Evolutionary conservation across 352 stramenopile genomes (phyloP), one percentile per base, ranked within the genome.

Genomic region (Pythium aristosporum): DNA sequence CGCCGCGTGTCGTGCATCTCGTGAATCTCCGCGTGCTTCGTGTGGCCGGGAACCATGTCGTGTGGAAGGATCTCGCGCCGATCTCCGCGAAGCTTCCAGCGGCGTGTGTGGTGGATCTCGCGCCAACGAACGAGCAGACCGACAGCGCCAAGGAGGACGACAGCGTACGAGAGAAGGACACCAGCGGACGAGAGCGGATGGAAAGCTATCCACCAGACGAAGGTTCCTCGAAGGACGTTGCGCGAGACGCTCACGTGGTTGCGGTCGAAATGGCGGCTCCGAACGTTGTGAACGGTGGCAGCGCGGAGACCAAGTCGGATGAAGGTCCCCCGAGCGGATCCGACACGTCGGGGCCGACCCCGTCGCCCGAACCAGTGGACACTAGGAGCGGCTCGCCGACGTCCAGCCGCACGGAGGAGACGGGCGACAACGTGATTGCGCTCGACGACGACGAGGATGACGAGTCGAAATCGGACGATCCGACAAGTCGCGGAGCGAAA

Each of bases 1-100:
- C 58, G 23, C 65, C 61, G 7, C 52, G 61, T 12, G 46, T 68
- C 12, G 12, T 74, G 5, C 54, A 50, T 23, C 36, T 44, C 39
- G 42, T 36, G 30, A 60, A 53, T 11, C 36, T 68, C 11, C 21
- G 50, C 32, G 7, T 46, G 13, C 20, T 63, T 13, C 46, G 36
- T 7, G 16, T 61, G 3, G 30, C 13, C 20, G 44, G 56, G 20
- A 62, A 66, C 44, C 36, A 46, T 3, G 28, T 57, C 12, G 11
- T 36, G 25, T 68, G 61, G 61, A 57, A 46, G 10, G 52, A 51
- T 30, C 36, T 62, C 2, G 16, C 57, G 28, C 52, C 55, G 7
- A 58, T 68, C 11, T 23, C 52, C 0, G 18, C 61, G 10, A 62
- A 62, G 46, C 30, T 68, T 2, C 52, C 53, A 13, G 32, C 30